These are phyloP conservation scores for Gracilariopsis chorda DNA, from an alignment of 23 red algal species.

Conservation along the genomic window DNA sequence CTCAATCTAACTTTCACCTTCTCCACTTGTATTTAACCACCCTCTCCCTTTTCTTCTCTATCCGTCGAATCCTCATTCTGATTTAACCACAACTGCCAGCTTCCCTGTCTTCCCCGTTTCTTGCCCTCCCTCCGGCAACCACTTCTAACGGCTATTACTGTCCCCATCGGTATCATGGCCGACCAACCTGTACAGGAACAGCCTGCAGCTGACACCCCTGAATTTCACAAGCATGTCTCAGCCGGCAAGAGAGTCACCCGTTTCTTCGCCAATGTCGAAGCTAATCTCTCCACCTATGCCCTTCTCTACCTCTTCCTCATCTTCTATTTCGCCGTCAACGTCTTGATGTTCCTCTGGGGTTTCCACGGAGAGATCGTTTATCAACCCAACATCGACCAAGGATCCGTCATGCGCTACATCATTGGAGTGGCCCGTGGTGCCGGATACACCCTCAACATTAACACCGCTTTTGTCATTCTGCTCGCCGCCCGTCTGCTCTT, in stretches of 20 bases:
- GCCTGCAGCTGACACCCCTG: too few species aligned
- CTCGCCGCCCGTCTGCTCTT: constrained; percentile 32
- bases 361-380: constrained; percentile 6
- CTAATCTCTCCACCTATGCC: background rate
- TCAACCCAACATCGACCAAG: background rate
- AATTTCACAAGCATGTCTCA: background rate
- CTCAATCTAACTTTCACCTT: too few species aligned
- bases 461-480: constrained; percentile 60
- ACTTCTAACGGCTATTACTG: too few species aligned
- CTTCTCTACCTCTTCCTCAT: background rate
- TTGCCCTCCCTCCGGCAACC: too few species aligned
- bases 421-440: constrained; percentile 57
- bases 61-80: too few species aligned
- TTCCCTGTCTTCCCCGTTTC: too few species aligned
- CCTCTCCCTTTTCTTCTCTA: too few species aligned
- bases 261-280: background rate
- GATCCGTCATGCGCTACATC: background rate
- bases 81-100: too few species aligned
- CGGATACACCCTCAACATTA: constrained; percentile 71
- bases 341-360: constrained; percentile 59
- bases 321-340: background rate
- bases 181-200: too few species aligned
- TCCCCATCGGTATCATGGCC: too few species aligned
- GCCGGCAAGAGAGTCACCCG: background rate
- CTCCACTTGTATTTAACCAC: too few species aligned